Evolutionary conservation across 2,329 filamentous ascomycete species (phyloP).

Genomic region (Chlorencoelia australis): DNA sequence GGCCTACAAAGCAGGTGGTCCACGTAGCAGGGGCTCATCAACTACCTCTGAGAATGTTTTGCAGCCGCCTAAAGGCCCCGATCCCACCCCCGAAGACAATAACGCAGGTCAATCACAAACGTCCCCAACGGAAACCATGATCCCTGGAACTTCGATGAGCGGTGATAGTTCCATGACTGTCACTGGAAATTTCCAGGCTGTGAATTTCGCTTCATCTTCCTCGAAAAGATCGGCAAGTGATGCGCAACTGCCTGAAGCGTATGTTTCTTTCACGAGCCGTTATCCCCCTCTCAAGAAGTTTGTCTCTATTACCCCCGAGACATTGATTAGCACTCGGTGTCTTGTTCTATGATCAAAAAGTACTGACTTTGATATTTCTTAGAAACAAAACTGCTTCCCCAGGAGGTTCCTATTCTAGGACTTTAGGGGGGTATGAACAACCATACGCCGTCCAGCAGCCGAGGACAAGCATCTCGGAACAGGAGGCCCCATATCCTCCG

Average conservation of each 20-base stretch:
- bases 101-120: constrained; percentile 8
- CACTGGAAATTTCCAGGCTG: constrained; percentile 16
- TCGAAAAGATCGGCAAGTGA: constrained; percentile 16
- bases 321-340: no score
- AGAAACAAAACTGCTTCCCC: no score
- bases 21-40: constrained; percentile 22
- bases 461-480: constrained; percentile 4
- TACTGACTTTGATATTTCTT: no score
- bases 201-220: constrained; percentile 14
- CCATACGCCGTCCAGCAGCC: no score
- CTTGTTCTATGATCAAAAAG: no score
- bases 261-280: no score
- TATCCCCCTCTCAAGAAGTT: no score
- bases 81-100: not conserved
- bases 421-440: constrained; percentile 1
- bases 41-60: constrained; percentile 18
- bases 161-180: constrained; percentile 16
- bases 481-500: constrained; percentile 7
- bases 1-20: constrained; percentile 23
- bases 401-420: no score
- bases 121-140: constrained; percentile 15
- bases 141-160: constrained; percentile 17
- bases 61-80: constrained; percentile 9
- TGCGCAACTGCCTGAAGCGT: constrained; percentile 14
- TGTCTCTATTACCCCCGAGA: no score